Base-by-base conservation (phyloP, 495 filamentous ascomycete genomes). In the Aspergillus biplanus region DNA sequence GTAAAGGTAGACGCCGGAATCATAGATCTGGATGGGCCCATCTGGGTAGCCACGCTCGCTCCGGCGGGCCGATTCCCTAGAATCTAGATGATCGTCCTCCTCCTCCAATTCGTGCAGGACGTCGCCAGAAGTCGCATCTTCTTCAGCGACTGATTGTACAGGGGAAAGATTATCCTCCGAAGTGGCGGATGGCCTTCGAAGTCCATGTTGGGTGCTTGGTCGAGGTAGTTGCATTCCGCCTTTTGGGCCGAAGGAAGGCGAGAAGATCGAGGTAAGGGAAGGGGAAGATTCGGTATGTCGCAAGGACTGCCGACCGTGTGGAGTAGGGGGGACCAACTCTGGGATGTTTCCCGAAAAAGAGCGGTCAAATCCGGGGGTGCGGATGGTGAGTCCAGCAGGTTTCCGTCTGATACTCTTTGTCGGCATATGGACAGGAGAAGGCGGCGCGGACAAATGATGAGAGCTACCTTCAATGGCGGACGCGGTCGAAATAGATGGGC, bases 1-100 rank as follows among this genome's bases (percentile, higher is more conserved):
- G 64, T 96, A 99, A 0, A 99, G 81, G 67, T 88, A 97, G 1
- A 99, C 90, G n/a, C 90, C 87, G n/a, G 92, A 88, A 48, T 93
- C 89, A 65, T 97, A 96, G 33, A 99, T 97, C 67, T 89, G 87
- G 18, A 97, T 89, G 0, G 95, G 95, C 0, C 95, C 95, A 68
- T 94, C 85, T 3, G 95, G 95, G 73, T 99, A 99, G 5, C 92
- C 92, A 27, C 93, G 92, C 5, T 92, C 78, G 44, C 69, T 74
- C 27, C 74, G 71, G 32, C 70, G 72, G 0, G 71, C 93, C 89
- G 71, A 92, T 86, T 80, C 95, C 68, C 76, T 83, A 42, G 88
- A 88, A 49, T 93, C 86, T 13, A 91, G 83, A 56, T 90, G 84
- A 46, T 93, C 90, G 52, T 89, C 86, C 69, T 97, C 93, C 69